A percentile compares a stretch with the other conserved stretches of the same genome.
Conservation (phyloP, 371 early-diverging fungal genomes). For the Rhizopus arrhizus region DNA sequence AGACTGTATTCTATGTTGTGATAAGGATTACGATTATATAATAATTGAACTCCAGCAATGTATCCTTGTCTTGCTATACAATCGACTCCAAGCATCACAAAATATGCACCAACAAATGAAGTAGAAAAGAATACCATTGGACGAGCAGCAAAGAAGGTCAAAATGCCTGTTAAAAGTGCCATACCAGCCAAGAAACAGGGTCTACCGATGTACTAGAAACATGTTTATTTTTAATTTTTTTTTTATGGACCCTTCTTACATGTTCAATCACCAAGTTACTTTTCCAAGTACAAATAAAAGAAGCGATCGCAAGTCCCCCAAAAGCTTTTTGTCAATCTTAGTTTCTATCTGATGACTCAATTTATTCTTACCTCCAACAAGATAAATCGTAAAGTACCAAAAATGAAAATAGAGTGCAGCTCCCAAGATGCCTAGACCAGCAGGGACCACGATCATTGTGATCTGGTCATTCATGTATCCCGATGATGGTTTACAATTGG, state of each 20-base stretch:
- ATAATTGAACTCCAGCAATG: constrained; percentile 21
- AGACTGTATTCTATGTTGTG: constrained; percentile 14
- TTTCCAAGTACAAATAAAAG: constrained; percentile 25
- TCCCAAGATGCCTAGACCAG: constrained; percentile 25
- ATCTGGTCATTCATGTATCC: constrained; percentile 24
- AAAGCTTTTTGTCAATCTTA: constrained; percentile 5
- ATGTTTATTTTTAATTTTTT: not conserved
- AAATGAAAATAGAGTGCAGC: constrained; percentile 21
- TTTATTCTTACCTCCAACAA: constrained; percentile 20
- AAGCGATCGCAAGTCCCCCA: constrained; percentile 25
- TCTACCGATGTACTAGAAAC: constrained; percentile 22
- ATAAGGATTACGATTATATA: constrained; percentile 19
- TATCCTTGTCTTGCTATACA: constrained; percentile 24
- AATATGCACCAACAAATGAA: constrained; percentile 40
- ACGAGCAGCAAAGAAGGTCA: constrained; percentile 11
- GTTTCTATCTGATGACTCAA: not conserved
- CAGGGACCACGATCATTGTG: constrained; percentile 28
- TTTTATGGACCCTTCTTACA: constrained; percentile 7
- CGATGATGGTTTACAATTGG: constrained; percentile 17
- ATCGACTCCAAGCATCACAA: constrained; percentile 39
- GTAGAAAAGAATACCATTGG: constrained; percentile 27
- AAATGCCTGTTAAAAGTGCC: constrained; percentile 12
- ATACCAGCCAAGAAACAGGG: constrained; percentile 25
- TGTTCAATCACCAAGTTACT: constrained; percentile 21
- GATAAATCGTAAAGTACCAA: constrained; percentile 26